Percentiles rank a stretch among this genome's conserved stretches.
phyloP scores from a whole-genome alignment of 2,329 filamentous ascomycete genomes.

The Aspergillus thermomutatus region DNA sequence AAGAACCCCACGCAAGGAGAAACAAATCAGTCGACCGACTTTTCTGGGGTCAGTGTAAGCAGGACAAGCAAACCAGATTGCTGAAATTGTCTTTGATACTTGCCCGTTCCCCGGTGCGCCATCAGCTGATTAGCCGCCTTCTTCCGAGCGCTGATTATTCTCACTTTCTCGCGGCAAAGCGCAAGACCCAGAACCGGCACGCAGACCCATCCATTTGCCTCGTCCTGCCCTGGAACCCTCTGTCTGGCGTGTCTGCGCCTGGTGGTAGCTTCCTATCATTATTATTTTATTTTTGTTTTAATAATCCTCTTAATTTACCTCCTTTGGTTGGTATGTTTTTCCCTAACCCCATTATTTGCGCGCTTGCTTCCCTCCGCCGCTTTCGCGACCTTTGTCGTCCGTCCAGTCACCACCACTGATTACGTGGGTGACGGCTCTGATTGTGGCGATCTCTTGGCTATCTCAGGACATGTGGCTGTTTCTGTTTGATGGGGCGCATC shows the following conservation, averaged over 20 bases:
- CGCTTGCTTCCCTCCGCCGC: not conserved
- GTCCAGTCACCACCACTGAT: not conserved
- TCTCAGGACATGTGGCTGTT: slow-evolving; percentile 11
- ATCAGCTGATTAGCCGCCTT: slow-evolving; percentile 23
- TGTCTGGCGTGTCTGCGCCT: slow-evolving; percentile 5
- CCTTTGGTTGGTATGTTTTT: not conserved
- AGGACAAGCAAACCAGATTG: not conserved
- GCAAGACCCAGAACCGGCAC: slow-evolving; percentile 20
- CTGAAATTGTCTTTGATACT: not conserved
- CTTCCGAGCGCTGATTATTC: slow-evolving; percentile 7
- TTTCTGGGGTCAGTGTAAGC: not conserved
- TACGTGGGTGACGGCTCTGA: not conserved
- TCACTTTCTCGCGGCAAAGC: slow-evolving; percentile 7
- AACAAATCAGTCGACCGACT: not conserved
- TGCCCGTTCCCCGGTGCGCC: slow-evolving; percentile 4
- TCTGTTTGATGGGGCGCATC: slow-evolving; percentile 7
- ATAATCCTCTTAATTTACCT: slow-evolving; percentile 1
- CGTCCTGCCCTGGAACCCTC: slow-evolving; percentile 15
- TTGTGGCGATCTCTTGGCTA: slow-evolving; percentile 1
- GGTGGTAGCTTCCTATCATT: slow-evolving; percentile 7
- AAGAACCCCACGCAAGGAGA: slow-evolving; percentile 1
- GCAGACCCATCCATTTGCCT: slow-evolving; percentile 19
- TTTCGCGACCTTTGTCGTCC: not conserved
- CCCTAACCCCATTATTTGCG: not conserved
- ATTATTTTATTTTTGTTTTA: slow-evolving; percentile 8